These are phyloP conservation scores for Apophysomyces sp. DNA, from an alignment of 371 early-diverging fungal genomes.

Conservation along the genomic window DNA sequence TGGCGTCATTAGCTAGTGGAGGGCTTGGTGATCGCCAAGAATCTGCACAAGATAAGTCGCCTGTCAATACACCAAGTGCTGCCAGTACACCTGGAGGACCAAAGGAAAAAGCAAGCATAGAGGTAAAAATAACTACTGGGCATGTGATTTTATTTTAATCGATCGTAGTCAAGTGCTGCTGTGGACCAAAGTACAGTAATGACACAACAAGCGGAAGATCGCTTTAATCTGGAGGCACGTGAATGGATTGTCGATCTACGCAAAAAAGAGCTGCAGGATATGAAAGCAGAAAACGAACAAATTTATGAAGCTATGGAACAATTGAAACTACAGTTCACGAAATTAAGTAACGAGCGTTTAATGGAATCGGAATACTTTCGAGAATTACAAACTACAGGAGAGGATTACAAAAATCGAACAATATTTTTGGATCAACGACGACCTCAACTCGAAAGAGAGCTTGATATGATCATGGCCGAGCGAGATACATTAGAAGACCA, in stretches of 20 bases:
- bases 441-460: constrained; percentile 16
- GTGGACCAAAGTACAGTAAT: constrained; percentile 19
- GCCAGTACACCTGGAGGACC: background rate
- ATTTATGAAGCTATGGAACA: constrained; percentile 56
- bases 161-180: background rate
- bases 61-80: background rate
- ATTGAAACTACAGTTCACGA: constrained; percentile 36
- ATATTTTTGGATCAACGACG: constrained; percentile 29
- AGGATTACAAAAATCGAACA: constrained; percentile 35
- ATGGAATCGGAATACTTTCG: constrained; percentile 43
- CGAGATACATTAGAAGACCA: constrained; percentile 26
- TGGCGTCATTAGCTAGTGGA: constrained; percentile 22
- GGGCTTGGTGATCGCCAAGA: constrained; percentile 22
- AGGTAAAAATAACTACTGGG: background rate
- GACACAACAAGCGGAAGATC: constrained; percentile 31
- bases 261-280: constrained; percentile 68
- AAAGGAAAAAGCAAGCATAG: background rate
- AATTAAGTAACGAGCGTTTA: constrained; percentile 55
- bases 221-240: constrained; percentile 3
- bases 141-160: background rate
- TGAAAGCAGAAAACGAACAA: constrained; percentile 66
- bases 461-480: constrained; percentile 17
- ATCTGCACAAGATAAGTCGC: background rate
- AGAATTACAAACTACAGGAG: constrained; percentile 57
- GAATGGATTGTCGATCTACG: constrained; percentile 56